Conservation (phyloP, 2,329 filamentous ascomycete species). For the Xylariaceae sp. region DNA sequence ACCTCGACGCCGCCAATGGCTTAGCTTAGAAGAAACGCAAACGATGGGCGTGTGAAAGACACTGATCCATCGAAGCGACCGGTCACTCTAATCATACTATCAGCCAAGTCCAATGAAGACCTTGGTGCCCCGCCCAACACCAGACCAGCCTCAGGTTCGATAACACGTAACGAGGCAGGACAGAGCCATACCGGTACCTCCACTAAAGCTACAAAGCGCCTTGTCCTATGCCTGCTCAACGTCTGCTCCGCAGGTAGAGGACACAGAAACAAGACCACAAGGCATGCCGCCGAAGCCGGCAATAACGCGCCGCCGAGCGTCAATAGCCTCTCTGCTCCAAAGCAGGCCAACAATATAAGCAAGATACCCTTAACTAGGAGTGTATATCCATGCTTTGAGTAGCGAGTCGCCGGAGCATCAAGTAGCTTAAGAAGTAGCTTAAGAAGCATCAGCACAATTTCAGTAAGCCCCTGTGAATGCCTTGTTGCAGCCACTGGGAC, state of each 20-base stretch:
- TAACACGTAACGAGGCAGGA: background rate
- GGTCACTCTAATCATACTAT: constrained; percentile 41
- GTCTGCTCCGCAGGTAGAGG: constrained; percentile 43
- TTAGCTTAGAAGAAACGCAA: constrained; percentile 53
- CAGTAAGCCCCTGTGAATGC: no score
- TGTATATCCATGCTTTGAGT: constrained; percentile 42
- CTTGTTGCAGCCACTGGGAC: no score
- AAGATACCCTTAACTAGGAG: constrained; percentile 40
- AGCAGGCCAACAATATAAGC: constrained; percentile 37
- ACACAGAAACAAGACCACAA: constrained; percentile 49
- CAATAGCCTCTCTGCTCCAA: constrained; percentile 40
- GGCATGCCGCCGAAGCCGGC: constrained; percentile 55
- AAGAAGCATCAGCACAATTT: no score
- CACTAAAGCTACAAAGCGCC: constrained; percentile 42
- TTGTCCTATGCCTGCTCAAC: constrained; percentile 45
- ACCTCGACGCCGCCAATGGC: constrained; percentile 50
- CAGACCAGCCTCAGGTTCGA: constrained; percentile 1
- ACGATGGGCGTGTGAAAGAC: constrained; percentile 55
- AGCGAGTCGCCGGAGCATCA: constrained; percentile 19
- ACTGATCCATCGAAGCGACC: constrained; percentile 55
- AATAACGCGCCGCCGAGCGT: constrained; percentile 47
- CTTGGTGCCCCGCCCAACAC: no score
- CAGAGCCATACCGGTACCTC: constrained; percentile 45
- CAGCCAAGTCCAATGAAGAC: background rate
- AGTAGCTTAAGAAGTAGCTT: constrained; percentile 12